Evolutionary conservation across 2,329 filamentous ascomycete species (phyloP), one percentile per base, ranked within the genome.

Genomic region (Alternaria triticimaculans): DNA sequence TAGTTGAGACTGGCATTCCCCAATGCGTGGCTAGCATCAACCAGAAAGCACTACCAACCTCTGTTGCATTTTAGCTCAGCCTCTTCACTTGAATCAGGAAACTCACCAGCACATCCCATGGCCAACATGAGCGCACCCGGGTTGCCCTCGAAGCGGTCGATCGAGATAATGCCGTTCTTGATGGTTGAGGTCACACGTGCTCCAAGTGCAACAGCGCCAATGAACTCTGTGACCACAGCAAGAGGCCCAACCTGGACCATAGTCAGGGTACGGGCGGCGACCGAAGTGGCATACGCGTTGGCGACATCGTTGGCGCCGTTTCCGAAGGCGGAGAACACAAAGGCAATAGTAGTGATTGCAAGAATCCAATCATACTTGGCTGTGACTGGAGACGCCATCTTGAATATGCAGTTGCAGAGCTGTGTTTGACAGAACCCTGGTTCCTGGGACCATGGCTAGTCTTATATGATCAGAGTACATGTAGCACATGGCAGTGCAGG

Each of bases 1-100:
- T 89, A 5, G 88, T 88, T 0, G 87, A 89, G 20, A 89, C 87
- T 37, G 87, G 88, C 66, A 88, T 82, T 41, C 86, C 87, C 33
- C 25, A 10, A n/a, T 62, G 26, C 6, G 59, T 62, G 9, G 59
- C 59, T 26, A 51, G 15, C 54, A 62, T 62, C 37, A 62, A 23
- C 60, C 60, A 62, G 26, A 25, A 28, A 15, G 58, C 58, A 37
- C 66, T 65, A 85, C 72, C 43, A 74, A 57, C 45, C 43, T 67
- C 48, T 65, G 56, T 4, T n/a, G 3, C 21, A 45, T 21, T 5
- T 56, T 59, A 50, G 43, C 25, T 8, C 7, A 26, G 7, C 28
- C n/a, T 37, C 12, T 20, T 14, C 4, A n/a, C 4, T 23, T 54
- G 12, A 30, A 50, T 77, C 89, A 43, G 85, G 84, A 64, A 87